Base-by-base conservation (phyloP, 148 eudicot species). In the Rhododendron molle region DNA sequence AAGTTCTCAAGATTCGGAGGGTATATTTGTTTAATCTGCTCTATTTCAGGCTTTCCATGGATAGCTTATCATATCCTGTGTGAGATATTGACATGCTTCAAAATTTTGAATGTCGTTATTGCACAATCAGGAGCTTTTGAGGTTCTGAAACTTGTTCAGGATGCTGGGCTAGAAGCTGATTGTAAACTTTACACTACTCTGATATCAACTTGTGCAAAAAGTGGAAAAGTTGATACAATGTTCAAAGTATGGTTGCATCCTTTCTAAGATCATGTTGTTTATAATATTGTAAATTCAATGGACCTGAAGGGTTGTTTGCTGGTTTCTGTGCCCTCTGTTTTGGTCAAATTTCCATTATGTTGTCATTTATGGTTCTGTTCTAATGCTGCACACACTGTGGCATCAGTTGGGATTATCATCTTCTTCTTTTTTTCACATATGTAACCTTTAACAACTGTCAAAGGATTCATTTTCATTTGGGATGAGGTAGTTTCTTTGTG, bases 141-240 rank as follows among this genome's bases (percentile, higher is more conserved):
- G 85, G 95, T 90, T 82, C 77, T 92, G 88, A 91, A 85, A 82
- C 88, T 91, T 85, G 98, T 91, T 85, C 92, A 86, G 87, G 90
- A 89, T 83, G 93, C 98, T 85, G 99, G 95, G 47, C 85, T 92
- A 67, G 91, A 90, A 86, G 92, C 95, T 89, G 99, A 97, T 86
- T 95, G 99, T 89, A 95, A 94, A 90, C 96, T 97, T 76, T 95
- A 94, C 91, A 97, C 99, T 83, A 97, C 96, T 80, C 88, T 97
- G 81, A 90, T 97, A 91, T 94, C 99, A 87, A 94, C 98, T 81
- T 97, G 95, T 91, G 99, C 95, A 81, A 97, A 93, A 93, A 86
- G 95, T 89, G 98, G 98, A 81, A 97, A 94, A 90, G 99, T 97
- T 81, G 99, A 97, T 91, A 78, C 92, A 18, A 97, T 97, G 99